Conservation (phyloP, 768 basidiomycete genomes). For the Rhizopogon vulgaris region DNA sequence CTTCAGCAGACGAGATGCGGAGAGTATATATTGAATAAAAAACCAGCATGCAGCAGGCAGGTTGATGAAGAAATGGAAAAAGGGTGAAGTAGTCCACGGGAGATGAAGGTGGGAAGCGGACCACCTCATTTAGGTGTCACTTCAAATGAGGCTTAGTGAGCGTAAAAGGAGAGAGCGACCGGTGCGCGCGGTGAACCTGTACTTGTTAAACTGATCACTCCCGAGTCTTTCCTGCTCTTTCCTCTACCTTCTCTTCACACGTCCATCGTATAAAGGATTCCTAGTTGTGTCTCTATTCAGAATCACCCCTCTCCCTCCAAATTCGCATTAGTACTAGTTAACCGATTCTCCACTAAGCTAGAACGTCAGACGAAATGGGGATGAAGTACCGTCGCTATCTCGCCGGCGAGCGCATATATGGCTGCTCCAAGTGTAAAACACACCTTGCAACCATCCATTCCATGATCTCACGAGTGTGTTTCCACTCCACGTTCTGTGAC, state of each 20-base stretch:
- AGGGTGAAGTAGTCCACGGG: background rate
- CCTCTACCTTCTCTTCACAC: constrained; percentile 21
- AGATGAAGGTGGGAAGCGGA: constrained; percentile 20
- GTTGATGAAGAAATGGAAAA: background rate
- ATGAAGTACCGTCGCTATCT: constrained; percentile 88
- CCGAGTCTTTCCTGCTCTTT: constrained; percentile 6
- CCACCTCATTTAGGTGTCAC: constrained; percentile 17
- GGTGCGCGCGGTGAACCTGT: constrained; percentile 1
- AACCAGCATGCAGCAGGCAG: background rate
- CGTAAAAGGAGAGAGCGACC: constrained; percentile 16
- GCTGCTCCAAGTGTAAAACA: constrained; percentile 81
- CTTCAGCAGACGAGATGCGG: background rate
- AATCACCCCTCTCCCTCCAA: background rate
- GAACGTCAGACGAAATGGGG: constrained; percentile 51
- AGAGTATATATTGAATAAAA: background rate
- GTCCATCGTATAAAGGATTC: constrained; percentile 22
- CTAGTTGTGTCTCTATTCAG: background rate
- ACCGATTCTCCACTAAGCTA: background rate
- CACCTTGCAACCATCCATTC: constrained; percentile 89
- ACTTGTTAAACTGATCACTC: constrained; percentile 3
- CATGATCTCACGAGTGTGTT: constrained; percentile 80
- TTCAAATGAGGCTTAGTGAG: constrained; percentile 3
- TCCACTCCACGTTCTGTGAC: background rate
- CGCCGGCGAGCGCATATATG: constrained; percentile 78
- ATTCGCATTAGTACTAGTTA: background rate